phyloP scores from a whole-genome alignment of 2,329 filamentous ascomycete genomes.

The Madurella mycetomatis region DNA sequence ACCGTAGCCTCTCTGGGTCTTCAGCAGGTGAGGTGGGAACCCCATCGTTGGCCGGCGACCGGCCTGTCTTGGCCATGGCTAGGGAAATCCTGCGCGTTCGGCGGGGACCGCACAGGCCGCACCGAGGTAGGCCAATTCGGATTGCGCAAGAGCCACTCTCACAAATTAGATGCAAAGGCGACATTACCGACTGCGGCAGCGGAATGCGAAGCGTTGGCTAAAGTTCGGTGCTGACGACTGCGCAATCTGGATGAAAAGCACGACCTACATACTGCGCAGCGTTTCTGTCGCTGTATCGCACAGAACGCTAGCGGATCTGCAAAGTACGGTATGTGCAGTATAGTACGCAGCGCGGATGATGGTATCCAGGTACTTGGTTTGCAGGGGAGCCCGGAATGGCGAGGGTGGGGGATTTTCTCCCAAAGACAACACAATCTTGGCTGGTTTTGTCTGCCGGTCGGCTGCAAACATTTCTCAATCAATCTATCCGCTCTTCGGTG shows the following conservation, averaged over 20 bases:
- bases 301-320: background rate
- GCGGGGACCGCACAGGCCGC: background rate
- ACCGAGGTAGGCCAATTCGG: no score
- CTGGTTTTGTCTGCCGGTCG: no score
- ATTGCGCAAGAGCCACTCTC: background rate
- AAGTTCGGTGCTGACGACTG: conserved; percentile 21
- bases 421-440: no score
- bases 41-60: background rate
- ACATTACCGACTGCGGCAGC: conserved; percentile 5
- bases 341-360: background rate
- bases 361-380: background rate
- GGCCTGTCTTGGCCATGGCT: background rate
- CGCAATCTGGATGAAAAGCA: conserved; percentile 26
- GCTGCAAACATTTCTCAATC: background rate
- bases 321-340: background rate
- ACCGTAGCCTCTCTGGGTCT: background rate
- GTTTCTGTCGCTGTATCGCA: background rate
- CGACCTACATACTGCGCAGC: background rate
- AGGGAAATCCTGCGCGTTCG: background rate
- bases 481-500: background rate
- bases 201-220: conserved; percentile 11
- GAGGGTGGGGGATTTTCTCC: no score
- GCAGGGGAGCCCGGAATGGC: no score
- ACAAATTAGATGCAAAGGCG: background rate
- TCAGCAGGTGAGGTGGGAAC: background rate